Evolutionary conservation across 2,329 filamentous ascomycete genomes (phyloP).

Genomic region (Nemania abortiva): DNA sequence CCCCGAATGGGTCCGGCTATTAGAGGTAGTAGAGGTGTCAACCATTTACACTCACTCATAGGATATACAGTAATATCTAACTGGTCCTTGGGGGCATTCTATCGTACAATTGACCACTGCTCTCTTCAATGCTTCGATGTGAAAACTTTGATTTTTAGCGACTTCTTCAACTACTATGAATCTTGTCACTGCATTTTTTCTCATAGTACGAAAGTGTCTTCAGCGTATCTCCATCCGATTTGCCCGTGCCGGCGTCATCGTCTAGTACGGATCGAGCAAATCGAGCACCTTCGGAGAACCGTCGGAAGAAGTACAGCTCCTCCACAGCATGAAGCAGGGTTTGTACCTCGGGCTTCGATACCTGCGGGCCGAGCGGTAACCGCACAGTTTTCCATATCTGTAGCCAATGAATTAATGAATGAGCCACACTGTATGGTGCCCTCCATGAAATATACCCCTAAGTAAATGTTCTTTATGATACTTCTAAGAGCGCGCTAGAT

Average conservation of each 20-base stretch:
- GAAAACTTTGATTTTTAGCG: background rate
- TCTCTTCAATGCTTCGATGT: background rate
- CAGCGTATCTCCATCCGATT: constrained; percentile 60
- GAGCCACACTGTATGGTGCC: background rate
- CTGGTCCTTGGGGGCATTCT: constrained; percentile 10
- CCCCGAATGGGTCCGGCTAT: background rate
- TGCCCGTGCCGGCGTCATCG: constrained; percentile 41
- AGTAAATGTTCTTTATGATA: too few relatives aligned
- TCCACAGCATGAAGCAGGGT: constrained; percentile 67
- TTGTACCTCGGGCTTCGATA: constrained; percentile 62
- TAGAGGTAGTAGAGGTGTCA: constrained; percentile 35
- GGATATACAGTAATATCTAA: constrained; percentile 32
- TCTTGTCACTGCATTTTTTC: constrained; percentile 55
- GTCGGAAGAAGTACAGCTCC: constrained; percentile 67
- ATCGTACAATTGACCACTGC: background rate
- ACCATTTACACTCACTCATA: constrained; percentile 16
- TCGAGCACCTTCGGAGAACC: constrained; percentile 59
- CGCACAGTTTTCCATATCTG: constrained; percentile 60
- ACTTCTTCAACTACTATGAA: background rate
- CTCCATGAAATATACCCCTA: background rate
- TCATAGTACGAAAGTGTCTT: constrained; percentile 58
- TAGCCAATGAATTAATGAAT: constrained; percentile 10
- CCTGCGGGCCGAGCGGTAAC: constrained; percentile 55
- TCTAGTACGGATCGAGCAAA: constrained; percentile 56
- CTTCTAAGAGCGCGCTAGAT: background rate